Evolutionary conservation across 2,329 filamentous ascomycete genomes (phyloP), one percentile per base, ranked within the genome.

Genomic region (Neurospora sp.): DNA sequence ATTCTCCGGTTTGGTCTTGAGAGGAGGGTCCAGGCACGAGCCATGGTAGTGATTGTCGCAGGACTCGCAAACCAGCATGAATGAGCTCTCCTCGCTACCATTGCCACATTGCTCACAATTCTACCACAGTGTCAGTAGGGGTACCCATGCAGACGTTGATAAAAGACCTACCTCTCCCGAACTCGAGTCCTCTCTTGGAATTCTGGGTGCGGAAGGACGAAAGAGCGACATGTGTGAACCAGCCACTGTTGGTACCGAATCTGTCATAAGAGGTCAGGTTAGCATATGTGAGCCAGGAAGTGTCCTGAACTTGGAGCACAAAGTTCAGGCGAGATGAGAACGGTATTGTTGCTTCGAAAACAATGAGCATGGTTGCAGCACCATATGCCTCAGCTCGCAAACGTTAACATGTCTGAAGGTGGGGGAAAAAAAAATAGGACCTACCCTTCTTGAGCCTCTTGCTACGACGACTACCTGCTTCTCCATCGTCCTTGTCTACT

Each of bases 191-290:
- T 88, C 87, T 69, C 86, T 83, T 23, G 85, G 84, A 71, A 89
- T 84, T 73, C 88, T 87, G 19, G 90, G 92, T 17, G 90, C 90
- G 36, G 91, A 90, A 70, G 95, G 93, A 68, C 95, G 92, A 77
- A 97, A 93, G 76, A 95, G 88, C 72, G 93, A 96, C 93, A 98
- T 98, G 81, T 98, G 93, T 68, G 95, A 98, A 69, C 96, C 96
- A 73, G 93, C 93, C 74, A 99, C 93, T 40, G 93, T 97, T 62
- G 95, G 93, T 42, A 90, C 87, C 62, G 84, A 83, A 80, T 89
- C 87, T 84, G 78, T 74, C 80, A 72, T 36, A 62, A 62, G 28
- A 62, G 28, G 76, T 76, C 73, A 76, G 38, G 38, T 75, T 36
- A 67, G 73, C 72, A 78, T 81, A 62, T 28, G 28, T 17, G 23